Base-by-base conservation (phyloP, 176 grass and related monocot genomes). In the Otatea glauca region DNA sequence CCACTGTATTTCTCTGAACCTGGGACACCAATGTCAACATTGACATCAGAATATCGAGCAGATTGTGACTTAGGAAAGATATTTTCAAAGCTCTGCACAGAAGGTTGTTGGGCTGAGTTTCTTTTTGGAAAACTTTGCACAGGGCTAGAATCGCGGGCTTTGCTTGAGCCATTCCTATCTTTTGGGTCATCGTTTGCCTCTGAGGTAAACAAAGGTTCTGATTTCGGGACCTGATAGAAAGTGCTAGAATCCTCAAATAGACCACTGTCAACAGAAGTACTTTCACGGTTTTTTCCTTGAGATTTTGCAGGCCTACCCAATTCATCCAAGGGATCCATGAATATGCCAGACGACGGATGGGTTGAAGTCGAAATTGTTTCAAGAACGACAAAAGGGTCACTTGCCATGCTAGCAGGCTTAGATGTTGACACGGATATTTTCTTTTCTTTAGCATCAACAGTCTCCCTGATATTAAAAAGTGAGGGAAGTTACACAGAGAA, bases 361-460 rank as follows among this genome's bases (percentile, higher is more conserved):
- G 35, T 44, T 49, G 92, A 91, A 25, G 91, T 92, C 17, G 77
- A 86, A 84, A 80, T 79, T 81, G 91, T 91, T 92, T 92, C 90
- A 49, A 96, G 87, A 88, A 94, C 90, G 86, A 61, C 77, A 85
- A 96, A 96, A n/a, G 97, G 93, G 77, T 96, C 92, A 51, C 64
- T 83, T 77, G 78, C 39, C 85, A 88, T 79, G 55, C 71, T 86
- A 65, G 72, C 66, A 42, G 88, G 80, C 84, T 94, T 88, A 90
- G 86, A 72, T 84, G 85, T 76, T 87, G 87, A 73, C 58, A 77
- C 49, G 75, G 77, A 56, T 39, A 73, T 25, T 47, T 92, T 95
- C 68, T 86, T 87, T 76, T 84, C 87, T 82, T 90, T 87, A 44
- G 80, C 48, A 66, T 84, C 86, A 55, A 70, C 68, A 67, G 65